phyloP scores from a whole-genome alignment of 805 yeast genomes.

The Candida endomychidarum region DNA sequence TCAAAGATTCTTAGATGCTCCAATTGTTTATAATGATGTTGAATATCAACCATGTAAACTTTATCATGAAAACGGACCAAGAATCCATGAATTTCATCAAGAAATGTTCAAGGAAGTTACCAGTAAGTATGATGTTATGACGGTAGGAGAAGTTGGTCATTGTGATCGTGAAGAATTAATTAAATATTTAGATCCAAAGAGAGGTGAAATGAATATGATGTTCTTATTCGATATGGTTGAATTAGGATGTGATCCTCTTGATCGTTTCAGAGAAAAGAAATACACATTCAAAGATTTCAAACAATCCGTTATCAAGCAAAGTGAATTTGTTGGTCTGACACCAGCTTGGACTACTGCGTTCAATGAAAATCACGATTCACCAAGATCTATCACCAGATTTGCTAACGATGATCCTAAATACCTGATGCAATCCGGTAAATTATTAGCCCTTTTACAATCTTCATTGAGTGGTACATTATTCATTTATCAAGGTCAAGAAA shows the following conservation, averaged over 20 bases:
- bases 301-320: conserved; percentile 34
- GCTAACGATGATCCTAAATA: conserved; percentile 36
- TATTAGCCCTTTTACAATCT: conserved; percentile 45
- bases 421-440: conserved; percentile 44
- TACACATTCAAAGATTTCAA: conserved; percentile 43
- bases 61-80: conserved; percentile 48
- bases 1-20: conserved; percentile 48
- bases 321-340: conserved; percentile 42
- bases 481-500: conserved; percentile 62
- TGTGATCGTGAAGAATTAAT: conserved; percentile 41
- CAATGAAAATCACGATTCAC: conserved; percentile 61
- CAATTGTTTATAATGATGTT: conserved; percentile 41
- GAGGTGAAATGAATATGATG: conserved; percentile 38
- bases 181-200: conserved; percentile 41
- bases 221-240: conserved; percentile 37
- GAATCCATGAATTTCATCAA: conserved; percentile 58
- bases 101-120: conserved; percentile 47
- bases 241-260: conserved; percentile 37
- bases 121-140: conserved; percentile 50
- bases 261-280: conserved; percentile 37
- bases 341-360: conserved; percentile 60
- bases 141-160: conserved; percentile 60
- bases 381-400: conserved; percentile 55
- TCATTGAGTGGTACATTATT: conserved; percentile 55
- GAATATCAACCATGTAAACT: conserved; percentile 42